phyloP scores from a whole-genome alignment of 1,284 basidiomycete species.

The Schizophyllum amplum region DNA sequence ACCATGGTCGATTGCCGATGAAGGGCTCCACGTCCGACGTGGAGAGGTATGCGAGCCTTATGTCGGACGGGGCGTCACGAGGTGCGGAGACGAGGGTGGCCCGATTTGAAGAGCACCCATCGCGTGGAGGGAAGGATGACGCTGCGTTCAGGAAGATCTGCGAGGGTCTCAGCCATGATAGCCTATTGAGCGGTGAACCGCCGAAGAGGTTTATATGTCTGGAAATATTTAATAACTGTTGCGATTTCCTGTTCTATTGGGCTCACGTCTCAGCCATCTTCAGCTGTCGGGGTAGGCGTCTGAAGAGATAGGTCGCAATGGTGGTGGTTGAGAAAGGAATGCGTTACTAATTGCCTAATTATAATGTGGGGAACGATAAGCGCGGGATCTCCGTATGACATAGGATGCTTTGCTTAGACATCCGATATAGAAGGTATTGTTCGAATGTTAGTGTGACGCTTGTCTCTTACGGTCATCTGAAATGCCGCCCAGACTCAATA shows the following conservation, averaged over 20 bases:
- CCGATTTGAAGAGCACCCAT: slow-evolving; percentile 74
- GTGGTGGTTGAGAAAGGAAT: no score
- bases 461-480: background rate
- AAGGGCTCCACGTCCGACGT: slow-evolving; percentile 50
- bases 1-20: slow-evolving; percentile 36
- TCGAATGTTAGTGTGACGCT: no score
- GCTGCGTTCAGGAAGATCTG: slow-evolving; percentile 66
- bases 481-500: slow-evolving; percentile 76
- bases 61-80: slow-evolving; percentile 20
- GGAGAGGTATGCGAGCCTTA: slow-evolving; percentile 39
- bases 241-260: background rate
- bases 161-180: slow-evolving; percentile 78
- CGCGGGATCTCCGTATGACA: no score
- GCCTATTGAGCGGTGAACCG: slow-evolving; percentile 78
- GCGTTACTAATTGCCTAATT: no score
- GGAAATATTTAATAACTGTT: background rate
- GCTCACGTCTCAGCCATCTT: background rate
- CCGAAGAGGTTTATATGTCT: slow-evolving; percentile 56
- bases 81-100: slow-evolving; percentile 46
- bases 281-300: background rate
- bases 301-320: background rate
- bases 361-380: no score
- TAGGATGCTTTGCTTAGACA: no score
- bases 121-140: slow-evolving; percentile 48
- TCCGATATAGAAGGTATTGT: no score